Base-by-base conservation (phyloP, 495 filamentous ascomycete genomes). In the Gamarada debralockiae region DNA sequence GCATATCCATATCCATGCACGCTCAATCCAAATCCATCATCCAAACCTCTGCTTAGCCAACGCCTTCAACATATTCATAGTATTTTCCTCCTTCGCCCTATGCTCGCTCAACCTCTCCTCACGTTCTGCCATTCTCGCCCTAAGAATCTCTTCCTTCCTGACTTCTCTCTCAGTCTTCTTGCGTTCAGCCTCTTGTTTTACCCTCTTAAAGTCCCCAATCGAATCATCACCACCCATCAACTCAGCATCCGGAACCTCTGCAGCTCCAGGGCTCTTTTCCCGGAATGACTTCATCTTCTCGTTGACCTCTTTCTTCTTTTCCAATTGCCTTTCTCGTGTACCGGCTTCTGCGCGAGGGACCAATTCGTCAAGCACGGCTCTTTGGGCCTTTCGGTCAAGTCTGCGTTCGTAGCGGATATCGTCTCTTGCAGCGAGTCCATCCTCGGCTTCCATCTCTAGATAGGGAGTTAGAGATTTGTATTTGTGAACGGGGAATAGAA, bases 261-360 rank as follows among this genome's bases (percentile, higher is more conserved):
- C 67, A n/a, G 67, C 74, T 1, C 74, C 82, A 1, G 76, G 76
- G 20, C 74, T 78, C 59, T 72, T 76, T 9, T 87, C 81, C 1
- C 80, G 69, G 56, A 85, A 89, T 17, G 67, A 69, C 6, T 73
- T 66, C 69, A 85, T 72, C 68, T 77, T 80, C 12, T 79, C 81
- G 50, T 73, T 76, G 12, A 76, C 57, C 51, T 74, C 76, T 36
- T 65, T 63, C 42, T 83, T 84, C 74, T 96, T 96, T 73, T 98
- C 92, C 3, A 98, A 74, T 49, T 82, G 80, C 8, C 92, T 81
- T 67, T 95, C 93, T 22, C 84, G 82, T 2, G 89, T 91, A 1
- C 92, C 91, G 0, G 92, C 70, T 43, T 92, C 90, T 0, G 92
- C 89, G 13, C 90, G 86, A 3, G 93, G 92, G 0, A 74, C 78